A percentile compares a stretch with the other conserved stretches of the same genome.
These are phyloP conservation scores for Rubia occidens DNA, from an alignment of 305 asterid genomes.

Conservation along the genomic window DNA sequence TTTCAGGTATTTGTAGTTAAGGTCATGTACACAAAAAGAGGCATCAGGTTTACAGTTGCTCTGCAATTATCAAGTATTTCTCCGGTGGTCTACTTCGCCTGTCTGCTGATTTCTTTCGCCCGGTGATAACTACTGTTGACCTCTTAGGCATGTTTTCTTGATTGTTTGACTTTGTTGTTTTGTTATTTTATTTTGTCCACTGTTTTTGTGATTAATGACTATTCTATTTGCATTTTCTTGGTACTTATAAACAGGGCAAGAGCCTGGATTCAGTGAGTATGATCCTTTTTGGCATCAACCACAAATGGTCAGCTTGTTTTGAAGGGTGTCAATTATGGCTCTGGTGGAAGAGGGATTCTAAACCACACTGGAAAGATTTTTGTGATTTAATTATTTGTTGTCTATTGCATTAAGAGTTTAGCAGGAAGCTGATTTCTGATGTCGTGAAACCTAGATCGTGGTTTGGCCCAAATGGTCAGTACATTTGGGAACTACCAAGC, in stretches of 20 bases:
- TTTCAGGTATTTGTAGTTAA: background rate
- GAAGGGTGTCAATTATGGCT: conserved; percentile 68
- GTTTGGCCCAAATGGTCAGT: conserved; percentile 94
- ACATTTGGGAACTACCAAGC: conserved; percentile 82
- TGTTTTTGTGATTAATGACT: too few relatives aligned
- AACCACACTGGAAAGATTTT: conserved; percentile 55
- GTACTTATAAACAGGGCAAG: conserved; percentile 33
- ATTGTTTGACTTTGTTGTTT: too few relatives aligned
- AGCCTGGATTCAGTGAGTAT: conserved; percentile 35
- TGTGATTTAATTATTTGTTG: conserved; percentile 27
- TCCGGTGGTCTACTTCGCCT: background rate
- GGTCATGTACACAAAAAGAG: background rate
- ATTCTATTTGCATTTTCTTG: background rate
- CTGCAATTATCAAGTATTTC: background rate
- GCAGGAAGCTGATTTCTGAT: conserved; percentile 50
- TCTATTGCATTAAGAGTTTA: conserved; percentile 10
- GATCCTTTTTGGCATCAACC: conserved; percentile 57
- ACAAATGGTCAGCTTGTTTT: conserved; percentile 36
- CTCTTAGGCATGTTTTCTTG: background rate
- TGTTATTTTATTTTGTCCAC: too few relatives aligned
- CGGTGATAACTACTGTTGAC: background rate
- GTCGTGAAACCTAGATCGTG: conserved; percentile 66
- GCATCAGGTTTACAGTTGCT: background rate
- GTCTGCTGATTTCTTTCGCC: too few relatives aligned
- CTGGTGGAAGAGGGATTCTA: conserved; percentile 72